Base-by-base conservation (phyloP, 129 eudicot species). In the Pittosporum tobira region DNA sequence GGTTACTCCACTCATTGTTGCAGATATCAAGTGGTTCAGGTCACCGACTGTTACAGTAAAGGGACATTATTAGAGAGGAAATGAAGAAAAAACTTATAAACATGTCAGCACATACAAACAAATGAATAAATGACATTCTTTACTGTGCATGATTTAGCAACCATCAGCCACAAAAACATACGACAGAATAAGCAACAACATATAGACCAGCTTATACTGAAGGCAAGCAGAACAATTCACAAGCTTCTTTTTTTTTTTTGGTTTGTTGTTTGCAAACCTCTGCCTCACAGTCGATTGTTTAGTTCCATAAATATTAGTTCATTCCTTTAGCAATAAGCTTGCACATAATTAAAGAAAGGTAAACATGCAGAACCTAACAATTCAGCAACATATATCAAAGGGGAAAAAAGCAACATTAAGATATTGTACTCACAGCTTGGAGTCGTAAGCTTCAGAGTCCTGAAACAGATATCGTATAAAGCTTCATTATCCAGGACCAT, bases 401-500 rank as follows among this genome's bases (percentile, higher is more conserved):
- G 20, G 3, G 1, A 13, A 62, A 18, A 43, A 11, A 48, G 23
- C 36, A 29, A 48, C 1, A 5, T 36, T 38, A 0, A 13, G 14
- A 27, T 60, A 4, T 51, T 19, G 37, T 69, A 70, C 81, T 75
- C 59, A 75, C 81, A 75, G 68, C 81, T 75, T 34, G 81, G 81
- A 8, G 76, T 75, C 29, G 81, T 75, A 30, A 75, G 80, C 43
- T 75, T 75, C 36, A 75, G 79, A 3, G 79, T 74, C 55, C 79
- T 56, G 52, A 74, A 74, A 48, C 80, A 75, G 45, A 75, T 75
- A 51, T 75, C 80, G 44, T 75, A 75, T 15, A 75, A 27, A 24
- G 80, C 80, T 34, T 75, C 80, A 36, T 75, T 75, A 51, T 75
- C 80, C 16, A 75, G 63, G 37, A 75, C 80, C 80, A 75, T 75